Conservation (phyloP, 345 rosid species). For the Turnera subulata region DNA sequence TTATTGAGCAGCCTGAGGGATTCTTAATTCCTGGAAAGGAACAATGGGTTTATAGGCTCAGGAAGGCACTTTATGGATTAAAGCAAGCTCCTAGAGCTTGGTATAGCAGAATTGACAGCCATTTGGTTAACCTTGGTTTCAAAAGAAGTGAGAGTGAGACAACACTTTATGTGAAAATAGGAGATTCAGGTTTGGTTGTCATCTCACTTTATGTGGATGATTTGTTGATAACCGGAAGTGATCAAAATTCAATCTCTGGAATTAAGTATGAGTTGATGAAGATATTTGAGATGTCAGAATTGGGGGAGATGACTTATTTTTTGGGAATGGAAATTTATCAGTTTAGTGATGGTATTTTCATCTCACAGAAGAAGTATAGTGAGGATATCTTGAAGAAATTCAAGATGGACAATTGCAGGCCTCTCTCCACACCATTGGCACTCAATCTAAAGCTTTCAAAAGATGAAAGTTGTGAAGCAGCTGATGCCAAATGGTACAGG, state of each 20-base stretch:
- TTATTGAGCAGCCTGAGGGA: not conserved
- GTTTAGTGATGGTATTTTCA: not conserved
- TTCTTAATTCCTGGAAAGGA: not conserved
- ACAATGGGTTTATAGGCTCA: not conserved
- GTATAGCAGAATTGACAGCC: not conserved
- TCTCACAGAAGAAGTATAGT: not conserved
- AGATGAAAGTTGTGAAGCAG: not conserved
- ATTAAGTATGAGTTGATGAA: not conserved
- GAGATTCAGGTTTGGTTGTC: not conserved
- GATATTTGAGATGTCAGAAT: not conserved
- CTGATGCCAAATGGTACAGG: not conserved
- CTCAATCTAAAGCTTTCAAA: not conserved
- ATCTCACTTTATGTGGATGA: constrained; percentile 5
- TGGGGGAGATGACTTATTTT: not conserved
- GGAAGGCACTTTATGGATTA: not conserved
- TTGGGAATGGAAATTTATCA: not conserved
- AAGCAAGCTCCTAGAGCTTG: not conserved
- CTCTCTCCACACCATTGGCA: not conserved
- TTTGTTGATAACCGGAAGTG: not conserved
- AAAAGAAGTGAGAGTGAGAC: not conserved
- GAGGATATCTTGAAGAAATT: not conserved
- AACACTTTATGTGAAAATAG: not conserved
- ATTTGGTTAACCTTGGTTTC: not conserved
- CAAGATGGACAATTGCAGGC: not conserved
- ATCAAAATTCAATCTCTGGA: fast-evolving